Evolutionary conservation across 257 asterid genomes (phyloP).

Genomic region (Penstemon newberryi): DNA sequence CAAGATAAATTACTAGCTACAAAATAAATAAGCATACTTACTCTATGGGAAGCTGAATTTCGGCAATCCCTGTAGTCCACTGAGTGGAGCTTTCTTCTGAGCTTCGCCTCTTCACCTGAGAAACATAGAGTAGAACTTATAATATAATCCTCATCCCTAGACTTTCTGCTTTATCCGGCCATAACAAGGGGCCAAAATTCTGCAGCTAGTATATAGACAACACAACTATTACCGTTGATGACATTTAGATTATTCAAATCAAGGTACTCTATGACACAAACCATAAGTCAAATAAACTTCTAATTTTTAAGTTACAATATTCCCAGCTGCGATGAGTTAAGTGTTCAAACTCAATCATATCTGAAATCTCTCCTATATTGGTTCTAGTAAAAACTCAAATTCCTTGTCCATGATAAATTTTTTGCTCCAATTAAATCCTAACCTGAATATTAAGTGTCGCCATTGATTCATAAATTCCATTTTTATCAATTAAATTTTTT

Average conservation of each 20-base stretch:
- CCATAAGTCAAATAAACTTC: slow-evolving; percentile 9
- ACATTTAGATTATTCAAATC: slow-evolving; percentile 5
- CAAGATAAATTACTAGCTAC: slow-evolving; percentile 10
- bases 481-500: neutral
- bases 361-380: neutral
- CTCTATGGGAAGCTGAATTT: slow-evolving; percentile 98
- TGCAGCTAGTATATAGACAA: slow-evolving; percentile 19
- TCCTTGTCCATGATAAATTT: neutral
- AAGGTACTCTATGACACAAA: neutral
- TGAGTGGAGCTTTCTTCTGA: slow-evolving; percentile 96
- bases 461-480: neutral
- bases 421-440: too few relatives aligned
- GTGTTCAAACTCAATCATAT: neutral
- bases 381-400: neutral
- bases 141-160: slow-evolving; percentile 13
- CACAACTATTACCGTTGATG: neutral
- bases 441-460: too few relatives aligned
- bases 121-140: slow-evolving; percentile 14
- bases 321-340: neutral
- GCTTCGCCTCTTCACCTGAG: slow-evolving; percentile 83
- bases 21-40: slow-evolving; percentile 57
- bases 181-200: slow-evolving; percentile 7
- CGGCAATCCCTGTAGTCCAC: slow-evolving; percentile 99
- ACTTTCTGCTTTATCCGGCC: slow-evolving; percentile 18
- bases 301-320: neutral